Evolutionary conservation across 768 basidiomycete genomes (phyloP).

Genomic region (Tylopilus felleus): DNA sequence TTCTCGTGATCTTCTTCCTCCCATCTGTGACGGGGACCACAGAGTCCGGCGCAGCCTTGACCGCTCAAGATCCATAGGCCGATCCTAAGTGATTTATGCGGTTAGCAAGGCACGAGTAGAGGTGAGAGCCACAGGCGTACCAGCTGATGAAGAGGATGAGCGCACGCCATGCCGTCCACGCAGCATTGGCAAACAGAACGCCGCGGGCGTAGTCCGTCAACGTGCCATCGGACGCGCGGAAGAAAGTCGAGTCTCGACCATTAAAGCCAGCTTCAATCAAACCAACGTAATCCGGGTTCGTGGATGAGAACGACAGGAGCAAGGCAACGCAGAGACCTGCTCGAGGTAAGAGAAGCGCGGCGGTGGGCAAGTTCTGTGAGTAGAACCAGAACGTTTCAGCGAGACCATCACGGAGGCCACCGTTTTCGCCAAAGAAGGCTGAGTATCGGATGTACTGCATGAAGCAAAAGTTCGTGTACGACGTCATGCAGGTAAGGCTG

Average conservation of each 20-base stretch:
- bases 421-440: conserved; percentile 56
- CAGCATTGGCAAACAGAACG: conserved; percentile 73
- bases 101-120: not conserved
- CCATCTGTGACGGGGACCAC: conserved; percentile 81
- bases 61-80: conserved; percentile 79
- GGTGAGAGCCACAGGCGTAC: conserved; percentile 32
- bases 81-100: conserved; percentile 44
- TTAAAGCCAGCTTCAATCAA: conserved; percentile 46
- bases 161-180: conserved; percentile 75
- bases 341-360: conserved; percentile 78
- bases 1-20: conserved; percentile 76
- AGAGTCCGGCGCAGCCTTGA: conserved; percentile 74
- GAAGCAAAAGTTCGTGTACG: conserved; percentile 83
- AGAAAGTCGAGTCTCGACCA: conserved; percentile 72
- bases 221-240: conserved; percentile 57
- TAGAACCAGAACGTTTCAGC: conserved; percentile 86
- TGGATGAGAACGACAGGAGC: conserved; percentile 59
- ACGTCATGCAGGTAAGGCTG: conserved; percentile 71
- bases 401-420: conserved; percentile 51
- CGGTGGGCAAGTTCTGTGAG: conserved; percentile 81
- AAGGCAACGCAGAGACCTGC: conserved; percentile 73
- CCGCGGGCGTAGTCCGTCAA: conserved; percentile 77
- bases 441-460: conserved; percentile 72
- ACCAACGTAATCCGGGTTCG: conserved; percentile 45
- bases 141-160: conserved; percentile 68